Evolutionary conservation across 495 filamentous ascomycete species (phyloP).

Genomic region (Penicillium coffeae): DNA sequence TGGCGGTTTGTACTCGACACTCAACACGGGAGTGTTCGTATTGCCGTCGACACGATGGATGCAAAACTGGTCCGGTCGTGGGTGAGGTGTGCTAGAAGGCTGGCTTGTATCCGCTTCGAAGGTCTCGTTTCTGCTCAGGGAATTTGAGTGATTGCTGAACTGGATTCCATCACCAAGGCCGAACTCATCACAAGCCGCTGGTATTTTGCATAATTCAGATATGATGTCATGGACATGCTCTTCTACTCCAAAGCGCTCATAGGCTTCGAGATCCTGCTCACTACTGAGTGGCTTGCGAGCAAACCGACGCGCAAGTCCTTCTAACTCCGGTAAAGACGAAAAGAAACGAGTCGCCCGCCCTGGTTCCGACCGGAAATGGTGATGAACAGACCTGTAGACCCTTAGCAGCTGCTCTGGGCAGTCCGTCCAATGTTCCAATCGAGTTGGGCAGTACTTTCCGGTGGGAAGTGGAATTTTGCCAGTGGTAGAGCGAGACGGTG

Average conservation of each 20-base stretch:
- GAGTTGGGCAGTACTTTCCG: constrained; percentile 5
- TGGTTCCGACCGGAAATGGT: constrained; percentile 20
- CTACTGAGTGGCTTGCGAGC: constrained; percentile 19
- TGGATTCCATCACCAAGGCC: constrained; percentile 20
- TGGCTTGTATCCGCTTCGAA: neutral
- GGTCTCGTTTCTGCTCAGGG: neutral
- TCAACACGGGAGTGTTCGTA: constrained; percentile 19
- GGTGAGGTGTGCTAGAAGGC: neutral
- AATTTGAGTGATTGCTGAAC: constrained; percentile 21
- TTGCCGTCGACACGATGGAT: constrained; percentile 19
- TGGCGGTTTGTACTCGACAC: constrained; percentile 34
- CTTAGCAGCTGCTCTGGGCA: neutral
- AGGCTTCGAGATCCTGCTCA: constrained; percentile 30
- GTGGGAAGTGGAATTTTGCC: constrained; percentile 23
- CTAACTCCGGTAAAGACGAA: constrained; percentile 17
- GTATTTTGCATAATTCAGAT: constrained; percentile 26
- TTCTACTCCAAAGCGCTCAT: constrained; percentile 26
- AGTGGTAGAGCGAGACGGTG: constrained; percentile 29
- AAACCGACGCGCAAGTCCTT: constrained; percentile 16
- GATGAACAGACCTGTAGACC: constrained; percentile 10
- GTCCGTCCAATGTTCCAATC: neutral
- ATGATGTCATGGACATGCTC: constrained; percentile 22
- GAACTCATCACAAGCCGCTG: constrained; percentile 19
- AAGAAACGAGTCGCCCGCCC: constrained; percentile 15
- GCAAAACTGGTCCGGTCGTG: constrained; percentile 18